A percentile compares a stretch with the other conserved stretches of the same genome.
Conservation (phyloP, 352 stramenopile species). For the Blastocystis sp. region DNA sequence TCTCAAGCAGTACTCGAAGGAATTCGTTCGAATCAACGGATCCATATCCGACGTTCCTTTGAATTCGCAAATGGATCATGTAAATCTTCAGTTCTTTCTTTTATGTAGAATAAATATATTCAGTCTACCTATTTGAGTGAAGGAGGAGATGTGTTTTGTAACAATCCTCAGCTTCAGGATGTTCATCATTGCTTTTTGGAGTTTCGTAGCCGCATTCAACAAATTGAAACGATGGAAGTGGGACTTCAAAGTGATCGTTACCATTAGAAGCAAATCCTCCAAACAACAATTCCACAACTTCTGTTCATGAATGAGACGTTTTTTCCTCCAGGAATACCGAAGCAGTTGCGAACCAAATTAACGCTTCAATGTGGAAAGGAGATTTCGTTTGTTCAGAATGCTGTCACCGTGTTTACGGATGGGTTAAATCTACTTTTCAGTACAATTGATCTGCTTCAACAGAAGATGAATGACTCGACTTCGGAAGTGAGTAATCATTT, state of each 20-base stretch:
- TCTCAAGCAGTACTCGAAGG: slow-evolving; percentile 18
- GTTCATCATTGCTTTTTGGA: neutral
- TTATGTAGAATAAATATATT: neutral
- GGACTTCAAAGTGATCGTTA: neutral
- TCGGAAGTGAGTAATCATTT: neutral
- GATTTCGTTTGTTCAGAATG: neutral
- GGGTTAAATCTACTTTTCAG: neutral
- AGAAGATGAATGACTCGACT: neutral
- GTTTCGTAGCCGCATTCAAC: neutral
- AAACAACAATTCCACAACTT: neutral
- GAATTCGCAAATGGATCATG: neutral
- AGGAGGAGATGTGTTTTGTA: neutral
- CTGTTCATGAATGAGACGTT: neutral
- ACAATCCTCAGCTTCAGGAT: neutral
- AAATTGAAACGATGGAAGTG: slow-evolving; percentile 1
- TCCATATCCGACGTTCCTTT: neutral
- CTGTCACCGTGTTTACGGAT: neutral
- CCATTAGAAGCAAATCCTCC: neutral
- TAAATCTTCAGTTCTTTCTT: neutral
- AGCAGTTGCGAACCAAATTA: neutral
- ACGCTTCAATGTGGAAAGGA: slow-evolving; percentile 7
- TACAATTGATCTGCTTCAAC: neutral
- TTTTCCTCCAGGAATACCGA: neutral
- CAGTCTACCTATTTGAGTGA: neutral
- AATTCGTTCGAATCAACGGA: neutral